Base-by-base conservation (phyloP, 2,329 filamentous ascomycete species). In the Sporothrix protearum region DNA sequence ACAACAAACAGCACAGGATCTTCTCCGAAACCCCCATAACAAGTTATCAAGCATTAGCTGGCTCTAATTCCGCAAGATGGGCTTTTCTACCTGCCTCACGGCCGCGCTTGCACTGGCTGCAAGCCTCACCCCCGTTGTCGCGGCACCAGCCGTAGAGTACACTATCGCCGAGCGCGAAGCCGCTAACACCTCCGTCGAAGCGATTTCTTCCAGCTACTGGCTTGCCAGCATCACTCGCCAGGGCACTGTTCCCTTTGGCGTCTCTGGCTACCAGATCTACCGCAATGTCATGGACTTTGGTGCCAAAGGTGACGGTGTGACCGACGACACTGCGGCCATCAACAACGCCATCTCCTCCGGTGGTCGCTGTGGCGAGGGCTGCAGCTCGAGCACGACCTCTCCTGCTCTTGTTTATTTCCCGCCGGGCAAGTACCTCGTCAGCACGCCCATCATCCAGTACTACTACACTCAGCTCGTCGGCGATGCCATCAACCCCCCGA, bases 381-480 rank as follows among this genome's bases (percentile, higher is more conserved):
- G 95, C 79, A 92, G 96, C 79, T 97, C 93, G 1, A 88, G 87
- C 42, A 98, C 95, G 2, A 87, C 87, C n/a, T 88, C 89, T 0
- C 95, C 95, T 0, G 95, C 93, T 33, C 83, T 98, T 16, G 89
- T 98, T 69, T 98, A 97, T 84, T 97, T 98, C 84, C 94, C 94
- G 51, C 85, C 92, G 12, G 94, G 95, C 75, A 96, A 89, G 71
- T 98, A 97, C 78, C 78, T 92, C 22, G 90, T 98, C 76, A 93
- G 89, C 78, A 86, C 85, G 77, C 92, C 95, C 28, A 88, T 98
- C 75, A 82, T 94, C 68, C 91, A 94, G 79, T 91, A 91, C 81
- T 98, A 98, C 85, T 97, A 97, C 84, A 97, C 94, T 10, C 94
- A 97, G 80, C 88, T 98, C 73, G 85, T 97, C 47, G 95, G 95